phyloP scores from a whole-genome alignment of 345 rosid species.

The Sonneratia caseolaris region DNA sequence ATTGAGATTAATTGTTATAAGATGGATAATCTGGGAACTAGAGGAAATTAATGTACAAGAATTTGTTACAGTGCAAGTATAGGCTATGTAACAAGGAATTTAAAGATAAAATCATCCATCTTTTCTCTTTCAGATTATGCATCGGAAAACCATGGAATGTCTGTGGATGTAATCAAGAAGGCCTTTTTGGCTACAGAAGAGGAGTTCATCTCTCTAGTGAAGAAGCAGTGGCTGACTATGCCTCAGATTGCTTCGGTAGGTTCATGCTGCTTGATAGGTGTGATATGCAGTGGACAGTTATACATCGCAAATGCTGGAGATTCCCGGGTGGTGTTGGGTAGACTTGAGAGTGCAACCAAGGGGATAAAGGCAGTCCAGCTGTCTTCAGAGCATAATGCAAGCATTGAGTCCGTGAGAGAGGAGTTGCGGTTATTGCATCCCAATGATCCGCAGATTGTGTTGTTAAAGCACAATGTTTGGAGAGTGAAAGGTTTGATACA shows the following conservation, averaged over 20 bases:
- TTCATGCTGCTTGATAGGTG: slow-evolving; percentile 83
- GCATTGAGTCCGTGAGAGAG: slow-evolving; percentile 79
- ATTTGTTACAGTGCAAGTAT: background rate
- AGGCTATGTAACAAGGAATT: background rate
- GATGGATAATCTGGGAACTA: background rate
- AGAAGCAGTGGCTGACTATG: slow-evolving; percentile 48
- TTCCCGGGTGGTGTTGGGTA: slow-evolving; percentile 83
- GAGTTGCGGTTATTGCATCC: slow-evolving; percentile 83
- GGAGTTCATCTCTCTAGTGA: slow-evolving; percentile 68
- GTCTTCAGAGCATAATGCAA: slow-evolving; percentile 85
- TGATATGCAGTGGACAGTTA: slow-evolving; percentile 61
- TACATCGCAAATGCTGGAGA: slow-evolving; percentile 95
- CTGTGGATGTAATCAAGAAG: slow-evolving; percentile 69
- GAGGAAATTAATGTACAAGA: background rate
- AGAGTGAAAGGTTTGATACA: slow-evolving; percentile 96
- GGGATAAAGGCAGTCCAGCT: slow-evolving; percentile 77
- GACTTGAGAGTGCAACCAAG: slow-evolving; percentile 34
- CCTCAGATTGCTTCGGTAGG: slow-evolving; percentile 96
- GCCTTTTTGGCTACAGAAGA: slow-evolving; percentile 91
- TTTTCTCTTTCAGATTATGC: slow-evolving; percentile 70
- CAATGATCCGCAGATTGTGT: slow-evolving; percentile 86
- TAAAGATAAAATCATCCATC: background rate
- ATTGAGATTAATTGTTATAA: background rate
- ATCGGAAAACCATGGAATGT: slow-evolving; percentile 70
- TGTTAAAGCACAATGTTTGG: slow-evolving; percentile 92